phyloP scores from a whole-genome alignment of 2,329 filamentous ascomycete genomes.

The Phyllachora maydis region DNA sequence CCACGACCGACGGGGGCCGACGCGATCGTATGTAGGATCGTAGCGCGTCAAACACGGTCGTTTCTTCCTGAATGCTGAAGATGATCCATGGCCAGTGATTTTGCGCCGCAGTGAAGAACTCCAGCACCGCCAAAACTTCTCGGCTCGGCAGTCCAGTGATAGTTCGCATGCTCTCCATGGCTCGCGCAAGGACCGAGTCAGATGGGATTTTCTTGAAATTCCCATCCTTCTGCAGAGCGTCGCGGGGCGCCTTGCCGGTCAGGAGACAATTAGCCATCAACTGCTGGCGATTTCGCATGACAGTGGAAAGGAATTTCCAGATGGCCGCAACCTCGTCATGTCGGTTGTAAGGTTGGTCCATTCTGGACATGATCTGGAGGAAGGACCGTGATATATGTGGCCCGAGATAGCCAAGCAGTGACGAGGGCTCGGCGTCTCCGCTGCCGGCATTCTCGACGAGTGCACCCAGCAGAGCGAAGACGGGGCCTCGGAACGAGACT shows the following conservation, averaged over 20 bases:
- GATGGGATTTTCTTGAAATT: slow-evolving; percentile 14
- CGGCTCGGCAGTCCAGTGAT: slow-evolving; percentile 43
- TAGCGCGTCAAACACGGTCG: slow-evolving; percentile 50
- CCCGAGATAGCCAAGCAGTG: slow-evolving; percentile 76
- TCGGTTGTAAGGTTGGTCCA: slow-evolving; percentile 57
- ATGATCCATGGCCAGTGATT: slow-evolving; percentile 95
- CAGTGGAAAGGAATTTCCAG: slow-evolving; percentile 72
- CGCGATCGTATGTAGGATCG: slow-evolving; percentile 46
- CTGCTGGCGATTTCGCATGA: slow-evolving; percentile 78
- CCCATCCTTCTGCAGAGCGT: slow-evolving; percentile 39
- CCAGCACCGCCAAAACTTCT: slow-evolving; percentile 55
- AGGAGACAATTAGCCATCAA: slow-evolving; percentile 91
- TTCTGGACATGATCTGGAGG: slow-evolving; percentile 51
- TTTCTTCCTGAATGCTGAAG: slow-evolving; percentile 54
- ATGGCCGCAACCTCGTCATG: slow-evolving; percentile 42
- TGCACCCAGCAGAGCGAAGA: slow-evolving; percentile 50
- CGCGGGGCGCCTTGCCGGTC: slow-evolving; percentile 67
- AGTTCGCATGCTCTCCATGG: slow-evolving; percentile 46
- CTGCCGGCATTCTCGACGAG: slow-evolving; percentile 51
- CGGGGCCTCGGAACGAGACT: slow-evolving; percentile 41
- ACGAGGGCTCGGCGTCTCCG: slow-evolving; percentile 59
- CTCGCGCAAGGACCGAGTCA: slow-evolving; percentile 24
- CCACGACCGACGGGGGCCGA: slow-evolving; percentile 25
- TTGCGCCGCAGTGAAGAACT: slow-evolving; percentile 74
- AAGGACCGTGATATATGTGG: slow-evolving; percentile 69